These are phyloP conservation scores for Trypethelium eluteriae DNA, from an alignment of 495 filamentous ascomycete species.

Conservation along the genomic window DNA sequence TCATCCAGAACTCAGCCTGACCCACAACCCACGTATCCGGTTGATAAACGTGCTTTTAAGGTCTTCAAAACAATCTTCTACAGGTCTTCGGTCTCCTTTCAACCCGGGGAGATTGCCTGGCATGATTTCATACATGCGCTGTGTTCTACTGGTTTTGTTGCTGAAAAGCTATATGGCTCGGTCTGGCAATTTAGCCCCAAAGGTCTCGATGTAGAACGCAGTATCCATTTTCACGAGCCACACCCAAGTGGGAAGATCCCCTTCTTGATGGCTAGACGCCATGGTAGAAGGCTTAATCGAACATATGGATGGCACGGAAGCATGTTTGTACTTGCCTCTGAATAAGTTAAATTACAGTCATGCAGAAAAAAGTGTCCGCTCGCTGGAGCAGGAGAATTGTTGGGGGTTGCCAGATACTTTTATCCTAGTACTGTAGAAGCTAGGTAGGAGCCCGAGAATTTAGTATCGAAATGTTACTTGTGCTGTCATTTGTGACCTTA, in stretches of 20 bases:
- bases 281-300: constrained; percentile 41
- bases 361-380: too few species aligned
- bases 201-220: constrained; percentile 35
- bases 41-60: constrained; percentile 42
- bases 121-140: constrained; percentile 48
- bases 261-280: constrained; percentile 32
- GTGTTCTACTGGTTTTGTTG: constrained; percentile 39
- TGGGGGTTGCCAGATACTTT: too few species aligned
- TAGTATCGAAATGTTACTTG: too few species aligned
- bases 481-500: too few species aligned
- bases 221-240: constrained; percentile 51
- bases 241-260: constrained; percentile 42
- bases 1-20: constrained; percentile 11
- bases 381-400: too few species aligned
- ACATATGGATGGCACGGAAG: constrained; percentile 43
- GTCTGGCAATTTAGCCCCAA: constrained; percentile 46
- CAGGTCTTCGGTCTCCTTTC: constrained; percentile 23
- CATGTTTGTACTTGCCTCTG: constrained; percentile 29
- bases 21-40: constrained; percentile 30
- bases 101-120: constrained; percentile 44
- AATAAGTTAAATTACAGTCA: too few species aligned
- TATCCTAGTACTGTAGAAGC: too few species aligned
- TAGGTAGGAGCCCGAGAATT: too few species aligned
- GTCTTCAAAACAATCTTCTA: constrained; percentile 44
- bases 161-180: constrained; percentile 47